Evolutionary conservation across 2,329 filamentous ascomycete genomes (phyloP).

Genomic region (Claviceps pazoutovae): DNA sequence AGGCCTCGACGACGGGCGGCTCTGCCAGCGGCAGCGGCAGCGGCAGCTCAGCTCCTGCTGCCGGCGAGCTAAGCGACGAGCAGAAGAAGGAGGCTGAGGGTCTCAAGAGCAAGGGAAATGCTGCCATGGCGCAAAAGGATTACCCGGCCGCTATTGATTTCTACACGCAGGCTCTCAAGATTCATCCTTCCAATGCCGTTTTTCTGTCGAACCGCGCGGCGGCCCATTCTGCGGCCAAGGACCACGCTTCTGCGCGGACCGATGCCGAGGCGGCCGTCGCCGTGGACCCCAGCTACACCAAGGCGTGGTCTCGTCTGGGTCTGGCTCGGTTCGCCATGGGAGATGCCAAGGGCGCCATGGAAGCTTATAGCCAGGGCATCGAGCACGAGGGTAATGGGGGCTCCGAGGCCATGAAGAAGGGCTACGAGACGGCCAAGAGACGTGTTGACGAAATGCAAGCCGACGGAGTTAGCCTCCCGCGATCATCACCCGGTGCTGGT

Average conservation of each 20-base stretch:
- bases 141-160: constrained; percentile 69
- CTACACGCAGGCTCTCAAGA: constrained; percentile 74
- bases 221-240: constrained; percentile 70
- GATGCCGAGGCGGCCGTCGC: constrained; percentile 86
- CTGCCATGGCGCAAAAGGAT: constrained; percentile 89
- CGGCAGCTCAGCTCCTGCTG: constrained; percentile 13
- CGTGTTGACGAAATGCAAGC: constrained; percentile 67
- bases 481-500: constrained; percentile 37
- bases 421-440: constrained; percentile 83
- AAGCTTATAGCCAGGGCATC: constrained; percentile 87
- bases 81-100: constrained; percentile 71
- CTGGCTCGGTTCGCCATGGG: constrained; percentile 85
- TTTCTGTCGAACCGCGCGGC: constrained; percentile 97
- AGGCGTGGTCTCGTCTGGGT: constrained; percentile 89
- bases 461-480: constrained; percentile 23
- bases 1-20: constrained; percentile 33
- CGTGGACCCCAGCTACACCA: constrained; percentile 85
- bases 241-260: constrained; percentile 70
- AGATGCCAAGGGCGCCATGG: constrained; percentile 82
- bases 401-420: constrained; percentile 94
- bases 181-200: constrained; percentile 79
- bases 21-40: constrained; percentile 22
- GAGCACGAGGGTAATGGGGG: constrained; percentile 88
- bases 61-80: constrained; percentile 29
- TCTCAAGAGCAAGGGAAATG: constrained; percentile 83